phyloP scores from a whole-genome alignment of 495 filamentous ascomycete species.

The Baudoinia panamericana region DNA sequence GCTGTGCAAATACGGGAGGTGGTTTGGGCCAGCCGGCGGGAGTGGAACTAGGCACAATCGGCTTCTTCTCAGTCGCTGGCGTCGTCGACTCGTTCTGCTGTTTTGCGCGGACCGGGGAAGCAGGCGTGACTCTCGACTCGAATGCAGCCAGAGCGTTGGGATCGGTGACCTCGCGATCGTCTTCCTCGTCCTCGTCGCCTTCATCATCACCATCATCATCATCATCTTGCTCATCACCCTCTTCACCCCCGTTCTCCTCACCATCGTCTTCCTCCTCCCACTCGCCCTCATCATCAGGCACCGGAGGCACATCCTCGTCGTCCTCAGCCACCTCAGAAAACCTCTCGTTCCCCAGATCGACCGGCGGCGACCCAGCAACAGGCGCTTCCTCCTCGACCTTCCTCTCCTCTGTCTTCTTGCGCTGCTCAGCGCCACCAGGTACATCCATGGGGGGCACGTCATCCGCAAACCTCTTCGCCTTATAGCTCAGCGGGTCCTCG shows the following conservation, averaged over 20 bases:
- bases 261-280: slow-evolving; percentile 6
- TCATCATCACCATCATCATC: slow-evolving; percentile 28
- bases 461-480: slow-evolving; percentile 2
- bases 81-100: slow-evolving; percentile 9
- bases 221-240: slow-evolving; percentile 23
- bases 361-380: slow-evolving; percentile 48
- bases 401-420: background rate
- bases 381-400: slow-evolving; percentile 32
- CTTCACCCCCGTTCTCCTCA: slow-evolving; percentile 14
- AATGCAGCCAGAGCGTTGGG: slow-evolving; percentile 10
- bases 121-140: slow-evolving; percentile 27
- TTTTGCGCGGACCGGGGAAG: slow-evolving; percentile 21
- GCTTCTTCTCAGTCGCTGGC: slow-evolving; percentile 10
- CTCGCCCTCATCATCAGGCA: slow-evolving; percentile 10
- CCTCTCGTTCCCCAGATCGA: slow-evolving; percentile 23
- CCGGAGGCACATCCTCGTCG: slow-evolving; percentile 10
- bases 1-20: slow-evolving; percentile 46
- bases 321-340: slow-evolving; percentile 17
- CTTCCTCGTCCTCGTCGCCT: slow-evolving; percentile 28
- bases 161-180: slow-evolving; percentile 17
- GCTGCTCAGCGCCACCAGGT: background rate
- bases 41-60: slow-evolving; percentile 10
- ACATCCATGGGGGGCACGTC: slow-evolving; percentile 7
- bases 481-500: background rate
- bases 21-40: slow-evolving; percentile 34